Base-by-base conservation (phyloP, 2,329 filamentous ascomycete species). In the Colletotrichum abscissum region DNA sequence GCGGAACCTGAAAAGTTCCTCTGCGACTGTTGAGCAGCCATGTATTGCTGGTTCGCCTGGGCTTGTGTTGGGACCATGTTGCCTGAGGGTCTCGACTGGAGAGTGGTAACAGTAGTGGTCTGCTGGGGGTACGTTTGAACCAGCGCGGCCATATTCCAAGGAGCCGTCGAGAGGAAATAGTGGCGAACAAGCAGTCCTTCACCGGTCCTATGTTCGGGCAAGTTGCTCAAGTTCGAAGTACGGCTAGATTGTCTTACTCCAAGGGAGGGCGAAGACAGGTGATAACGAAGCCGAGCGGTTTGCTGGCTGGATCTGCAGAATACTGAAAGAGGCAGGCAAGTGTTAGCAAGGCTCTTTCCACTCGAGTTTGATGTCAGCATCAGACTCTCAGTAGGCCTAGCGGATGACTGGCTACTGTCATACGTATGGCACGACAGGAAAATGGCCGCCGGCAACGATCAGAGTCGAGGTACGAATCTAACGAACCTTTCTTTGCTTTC, bases 71-170 rank as follows among this genome's bases (percentile, higher is more conserved):
- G 80, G 69, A 88, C 81, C 81, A 92, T 90, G 77, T 89, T 89
- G 79, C 90, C 88, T 74, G 93, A 92, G 75, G 92, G 90, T 81
- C 92, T 90, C 78, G 92, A 89, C 82, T 95, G 93, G 79, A 95
- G 91, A 89, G 95, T 93, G 76, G 92, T 92, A 79, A 92, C 88
- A 77, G 93, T 92, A 83, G 88, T 88, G 80, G 92, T 91, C 84
- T 94, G 92, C 85, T 94, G 92, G 79, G 93, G 90, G 81, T 93
- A 94, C 75, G 92, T 91, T 86, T 96, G 94, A 80, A 95, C 92
- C 87, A 96, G 88, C 83, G 94, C 93, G 87, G 94, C 94, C 94
- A 97, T 96, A 82, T 82, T 92, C 87, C 62, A 60, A 70, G 46
- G 42, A 65, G 56, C 46, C 66, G 60, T 38, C 55, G 16, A 52